These are phyloP conservation scores for Ogataea wickerhamii DNA, from an alignment of 805 yeast genomes.

Conservation along the genomic window DNA sequence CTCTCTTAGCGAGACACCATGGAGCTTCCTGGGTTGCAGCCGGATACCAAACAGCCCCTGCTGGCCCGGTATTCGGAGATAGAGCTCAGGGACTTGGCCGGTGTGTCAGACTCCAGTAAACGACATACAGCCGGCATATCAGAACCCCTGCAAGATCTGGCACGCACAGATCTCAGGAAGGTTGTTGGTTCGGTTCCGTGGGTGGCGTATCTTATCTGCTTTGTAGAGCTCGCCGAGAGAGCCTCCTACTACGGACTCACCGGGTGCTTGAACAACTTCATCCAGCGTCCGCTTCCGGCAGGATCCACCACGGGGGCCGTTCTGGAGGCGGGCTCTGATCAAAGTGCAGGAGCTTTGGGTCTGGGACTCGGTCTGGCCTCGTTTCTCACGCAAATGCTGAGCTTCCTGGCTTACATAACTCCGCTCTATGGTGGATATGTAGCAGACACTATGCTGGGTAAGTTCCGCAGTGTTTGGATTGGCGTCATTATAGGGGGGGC, in stretches of 20 bases:
- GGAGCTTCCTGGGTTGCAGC: background rate
- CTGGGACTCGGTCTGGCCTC: constrained; percentile 44
- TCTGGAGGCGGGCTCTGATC: constrained; percentile 37
- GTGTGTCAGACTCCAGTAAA: too few species aligned
- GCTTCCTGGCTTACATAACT: constrained; percentile 44
- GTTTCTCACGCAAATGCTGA: constrained; percentile 42
- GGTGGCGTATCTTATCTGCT: constrained; percentile 28
- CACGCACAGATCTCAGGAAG: constrained; percentile 12
- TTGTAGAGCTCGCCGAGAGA: constrained; percentile 50
- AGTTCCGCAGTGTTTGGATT: constrained; percentile 43
- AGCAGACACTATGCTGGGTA: constrained; percentile 48
- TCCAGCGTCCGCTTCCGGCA: constrained; percentile 48
- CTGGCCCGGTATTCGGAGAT: background rate
- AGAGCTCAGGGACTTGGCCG: constrained; percentile 3
- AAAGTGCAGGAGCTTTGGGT: constrained; percentile 47
- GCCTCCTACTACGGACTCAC: constrained; percentile 50
- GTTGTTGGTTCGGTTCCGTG: constrained; percentile 25
- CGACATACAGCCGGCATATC: too few species aligned
- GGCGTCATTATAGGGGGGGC: constrained; percentile 44
- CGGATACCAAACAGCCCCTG: constrained; percentile 3
- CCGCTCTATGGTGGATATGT: constrained; percentile 50
- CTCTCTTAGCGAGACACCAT: background rate
- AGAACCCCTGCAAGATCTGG: too few species aligned
- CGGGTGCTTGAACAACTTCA: constrained; percentile 47
- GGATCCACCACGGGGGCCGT: constrained; percentile 37